Evolutionary conservation across 306 rosid genomes (phyloP).

Genomic region (Malus fusca): DNA sequence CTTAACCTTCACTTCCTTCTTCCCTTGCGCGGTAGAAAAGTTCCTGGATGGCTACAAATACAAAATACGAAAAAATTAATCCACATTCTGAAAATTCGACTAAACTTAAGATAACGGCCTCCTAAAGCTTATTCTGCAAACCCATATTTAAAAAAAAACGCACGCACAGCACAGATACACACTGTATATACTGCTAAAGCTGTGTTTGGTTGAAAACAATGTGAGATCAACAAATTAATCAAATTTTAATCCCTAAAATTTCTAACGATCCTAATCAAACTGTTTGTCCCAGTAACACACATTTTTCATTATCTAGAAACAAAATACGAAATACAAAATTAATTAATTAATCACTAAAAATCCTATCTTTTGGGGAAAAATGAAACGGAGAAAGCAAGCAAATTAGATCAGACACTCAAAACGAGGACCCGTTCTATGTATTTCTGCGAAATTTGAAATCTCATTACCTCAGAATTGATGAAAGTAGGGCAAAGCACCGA

Average conservation of each 20-base stretch:
- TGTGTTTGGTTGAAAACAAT: neutral
- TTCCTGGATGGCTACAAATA: conserved; percentile 59
- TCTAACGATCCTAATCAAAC: neutral
- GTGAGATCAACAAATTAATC: neutral
- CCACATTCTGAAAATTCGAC: neutral
- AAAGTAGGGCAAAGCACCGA: conserved; percentile 30
- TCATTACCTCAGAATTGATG: conserved; percentile 33
- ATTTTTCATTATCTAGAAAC: neutral
- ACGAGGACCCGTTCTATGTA: neutral
- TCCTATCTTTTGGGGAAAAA: neutral
- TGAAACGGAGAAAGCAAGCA: neutral
- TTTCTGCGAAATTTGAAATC: neutral
- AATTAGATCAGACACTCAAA: neutral
- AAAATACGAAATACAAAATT: neutral
- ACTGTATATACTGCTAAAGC: neutral
- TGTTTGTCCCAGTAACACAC: neutral
- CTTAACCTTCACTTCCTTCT: conserved; percentile 52
- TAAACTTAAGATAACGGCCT: neutral
- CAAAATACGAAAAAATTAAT: conserved; percentile 10
- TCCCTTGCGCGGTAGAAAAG: conserved; percentile 45
- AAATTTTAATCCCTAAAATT: neutral
- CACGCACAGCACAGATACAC: neutral
- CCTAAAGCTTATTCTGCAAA: neutral
- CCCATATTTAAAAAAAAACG: neutral
- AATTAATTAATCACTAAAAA: neutral